These are phyloP conservation scores for Debaryomyces castellii DNA, from an alignment of 805 yeast genomes.

Conservation along the genomic window DNA sequence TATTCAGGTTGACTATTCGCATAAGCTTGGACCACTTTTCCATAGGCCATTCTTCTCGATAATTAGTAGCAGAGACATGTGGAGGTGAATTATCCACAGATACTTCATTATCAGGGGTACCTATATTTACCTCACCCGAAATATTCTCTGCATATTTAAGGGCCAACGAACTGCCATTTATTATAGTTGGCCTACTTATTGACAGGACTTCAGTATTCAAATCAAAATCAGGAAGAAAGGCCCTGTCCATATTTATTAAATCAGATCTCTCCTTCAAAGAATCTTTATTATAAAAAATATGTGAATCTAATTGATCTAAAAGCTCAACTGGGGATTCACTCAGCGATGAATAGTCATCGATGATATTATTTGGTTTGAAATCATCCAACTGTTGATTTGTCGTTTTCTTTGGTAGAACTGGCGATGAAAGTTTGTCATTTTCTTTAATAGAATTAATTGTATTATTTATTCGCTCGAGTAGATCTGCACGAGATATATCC, in stretches of 20 bases:
- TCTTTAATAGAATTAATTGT: constrained; percentile 17
- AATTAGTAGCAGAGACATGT: neutral
- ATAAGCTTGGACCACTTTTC: constrained; percentile 33
- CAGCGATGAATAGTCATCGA: constrained; percentile 9
- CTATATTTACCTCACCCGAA: neutral
- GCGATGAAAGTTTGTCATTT: constrained; percentile 5
- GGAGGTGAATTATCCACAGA: neutral
- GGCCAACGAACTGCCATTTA: neutral
- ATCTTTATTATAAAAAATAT: constrained; percentile 5
- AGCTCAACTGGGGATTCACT: constrained; percentile 17
- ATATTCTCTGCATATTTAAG: neutral
- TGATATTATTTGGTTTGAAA: neutral
- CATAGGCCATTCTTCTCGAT: constrained; percentile 21
- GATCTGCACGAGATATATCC: constrained; percentile 17
- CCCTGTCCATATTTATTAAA: neutral
- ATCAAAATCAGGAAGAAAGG: neutral
- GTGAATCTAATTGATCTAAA: constrained; percentile 18
- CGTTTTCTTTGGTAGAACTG: neutral
- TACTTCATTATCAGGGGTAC: neutral
- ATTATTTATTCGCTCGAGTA: constrained; percentile 24
- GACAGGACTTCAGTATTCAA: neutral
- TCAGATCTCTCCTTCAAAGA: neutral
- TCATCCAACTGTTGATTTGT: neutral
- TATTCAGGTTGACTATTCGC: constrained; percentile 25
- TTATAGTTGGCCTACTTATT: neutral